Evolutionary conservation across 768 basidiomycete species (phyloP), one percentile per base, ranked within the genome.

Genomic region (Hericium alpestre): DNA sequence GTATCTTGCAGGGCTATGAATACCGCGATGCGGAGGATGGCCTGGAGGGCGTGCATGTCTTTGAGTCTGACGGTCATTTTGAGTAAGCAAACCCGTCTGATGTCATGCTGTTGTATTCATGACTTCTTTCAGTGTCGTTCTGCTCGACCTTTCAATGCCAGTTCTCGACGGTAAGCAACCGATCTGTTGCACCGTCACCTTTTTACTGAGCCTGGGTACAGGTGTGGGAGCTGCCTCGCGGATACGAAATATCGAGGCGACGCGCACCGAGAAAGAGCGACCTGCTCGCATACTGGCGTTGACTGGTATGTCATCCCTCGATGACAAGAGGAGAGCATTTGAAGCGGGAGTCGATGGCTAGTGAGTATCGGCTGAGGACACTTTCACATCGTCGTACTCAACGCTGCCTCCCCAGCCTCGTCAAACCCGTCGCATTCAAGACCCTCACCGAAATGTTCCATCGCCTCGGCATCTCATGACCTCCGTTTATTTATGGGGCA

Each of bases 401-500:
- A 49, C 46, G 53, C 55, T 40, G 15, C 37, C 25, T 37, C 10
- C 46, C 0, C 60, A 94, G 93, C 65, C 79, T 95, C 18, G 90
- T 96, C 57, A 97, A 97, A 70, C 94, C 94, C 11, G 92, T 97
- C 18, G 89, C 90, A n/a, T 89, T 97, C 73, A 91, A 87, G 66
- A 92, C 86, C 15, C 71, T 97, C 18, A 87, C 93, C 56, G 81
- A 84, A 62, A 88, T 89, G 81, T 90, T 92, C 66, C 77, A 78
- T 56, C 86, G 81, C 69, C 74, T 91, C 46, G 86, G 87, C 22
- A 68, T 78, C 13, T 65, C 73, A 62, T 77, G 65, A 75, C 53
- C 23, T 11, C 38, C 16, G 38, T 16, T 37, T 46, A 40, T 41
- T 54, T 54, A 54, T 54, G 15, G 32, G 56, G 38, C 39, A n/a